Base-by-base conservation (phyloP, 163 green algal genomes). In the Chloromonas sp. region DNA sequence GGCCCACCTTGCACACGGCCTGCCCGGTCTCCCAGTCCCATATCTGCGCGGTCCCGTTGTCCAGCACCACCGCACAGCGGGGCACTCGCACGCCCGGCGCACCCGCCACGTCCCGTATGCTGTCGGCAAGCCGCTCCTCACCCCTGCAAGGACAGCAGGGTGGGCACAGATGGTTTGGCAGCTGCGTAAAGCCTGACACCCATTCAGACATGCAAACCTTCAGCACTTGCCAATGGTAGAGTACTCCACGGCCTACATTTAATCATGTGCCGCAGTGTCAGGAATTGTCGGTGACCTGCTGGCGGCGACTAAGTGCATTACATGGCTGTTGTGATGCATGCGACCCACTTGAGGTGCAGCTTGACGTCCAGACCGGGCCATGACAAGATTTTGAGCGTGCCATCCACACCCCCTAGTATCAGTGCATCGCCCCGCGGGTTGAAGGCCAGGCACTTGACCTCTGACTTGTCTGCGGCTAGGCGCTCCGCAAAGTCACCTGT, bases 361-460 rank as follows among this genome's bases (percentile, higher is more conserved):
- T 74, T 74, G 66, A 74, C 66, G 66, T 74, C 66, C 5, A 74
- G 66, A 15, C 5, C 66, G 5, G 66, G 66, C 66, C 66, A 74
- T 11, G 5, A 5, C 66, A 74, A 11, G 5, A 74, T 11, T 11
- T 74, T 74, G 66, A 74, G 5, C 5, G 66, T 74, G 66, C 66
- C 66, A 11, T 74, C 66, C 66, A 74, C 66, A 5, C 66, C 66
- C 5, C 66, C 66, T 11, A 74, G 66, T 11, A 74, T 11, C 66
- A 74, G 66, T 11, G 66, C 66, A 11, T 74, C 66, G 11, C 66
- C 66, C 5, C 66, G 66, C 11, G 66, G 66, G 66, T 11, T 74
- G 66, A 74, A 74, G 66, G 66, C 66, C 66, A 74, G 66, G 66
- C 66, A 74, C 66, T 74, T 74, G 66, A 74, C 66, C 66, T 74